Base-by-base conservation (phyloP, 108 stramenopile species). In the Pseudonitzschia delicatissima region DNA sequence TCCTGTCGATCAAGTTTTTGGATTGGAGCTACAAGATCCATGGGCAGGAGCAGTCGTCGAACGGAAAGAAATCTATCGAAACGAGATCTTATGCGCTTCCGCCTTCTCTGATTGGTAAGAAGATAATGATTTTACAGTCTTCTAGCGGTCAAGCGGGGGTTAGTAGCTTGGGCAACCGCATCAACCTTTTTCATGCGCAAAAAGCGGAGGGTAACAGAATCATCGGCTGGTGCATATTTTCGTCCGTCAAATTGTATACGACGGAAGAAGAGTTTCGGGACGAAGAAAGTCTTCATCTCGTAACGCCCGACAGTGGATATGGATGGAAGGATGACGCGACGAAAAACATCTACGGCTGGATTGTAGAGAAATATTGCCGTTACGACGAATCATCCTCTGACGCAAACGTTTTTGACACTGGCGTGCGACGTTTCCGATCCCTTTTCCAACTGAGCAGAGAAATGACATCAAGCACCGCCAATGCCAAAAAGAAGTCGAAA, bases 21-120 rank as follows among this genome's bases (percentile, higher is more conserved):
- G 81, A 15, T 74, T 90, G 15, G 92, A 93, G 69, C 71, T 93
- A 63, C 89, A 93, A 74, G 32, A 74, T 2, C 89, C 89, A 9
- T 93, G 81, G 83, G 77, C 87, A 2, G 55, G 45, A 35, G 55
- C 70, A 23, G 55, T 90, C 9, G 50, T 87, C 20, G 27, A 68
- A 48, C 84, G 87, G 32, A 5, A 47, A 39, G 13, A 93, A 93
- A 67, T 72, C 53, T 6, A 86, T 93, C 29, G 92, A 93, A 66
- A 85, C 87, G 7, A 57, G 92, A 62, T 45, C 73, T 2, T 93
- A 93, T 64, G 52, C 50, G 4, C 53, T 93, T 18, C 92, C 92
- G 18, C 52, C 74, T 13, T 42, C 76, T n/a, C 76, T 90, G 26
- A 29, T 93, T 1, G 67, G 80, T 0, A 64, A 66, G 32, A 71